phyloP scores from a whole-genome alignment of 1,139 yeast genomes.

The Saccharomyces uvarum region DNA sequence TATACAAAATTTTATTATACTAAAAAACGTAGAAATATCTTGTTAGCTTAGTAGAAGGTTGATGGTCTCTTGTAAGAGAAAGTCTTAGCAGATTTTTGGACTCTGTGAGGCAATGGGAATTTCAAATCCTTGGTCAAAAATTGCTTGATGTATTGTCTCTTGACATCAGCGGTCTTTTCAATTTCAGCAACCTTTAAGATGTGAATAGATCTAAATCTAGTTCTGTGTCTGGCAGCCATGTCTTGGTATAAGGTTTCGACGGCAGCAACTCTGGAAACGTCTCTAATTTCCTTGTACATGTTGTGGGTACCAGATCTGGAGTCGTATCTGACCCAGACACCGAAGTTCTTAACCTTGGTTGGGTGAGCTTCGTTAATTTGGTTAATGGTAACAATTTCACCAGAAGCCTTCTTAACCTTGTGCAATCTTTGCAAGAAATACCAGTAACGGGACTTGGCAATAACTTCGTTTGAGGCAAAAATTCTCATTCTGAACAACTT shows the following conservation, averaged over 20 bases:
- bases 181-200: constrained; percentile 97
- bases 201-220: constrained; percentile 99
- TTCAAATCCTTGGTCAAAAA: constrained; percentile 91
- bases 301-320: constrained; percentile 99
- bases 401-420: constrained; percentile 99
- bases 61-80: constrained; percentile 91
- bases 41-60: constrained; percentile 71
- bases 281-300: constrained; percentile 99
- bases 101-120: constrained; percentile 99
- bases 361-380: constrained; percentile 90
- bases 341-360: constrained; percentile 98
- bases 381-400: constrained; percentile 95
- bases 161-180: constrained; percentile 94
- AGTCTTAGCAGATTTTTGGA: constrained; percentile 80
- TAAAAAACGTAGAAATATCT: constrained; percentile 13
- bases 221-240: constrained; percentile 99
- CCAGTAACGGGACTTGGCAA: constrained; percentile 99
- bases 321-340: constrained; percentile 99
- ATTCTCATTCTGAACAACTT: constrained; percentile 99
- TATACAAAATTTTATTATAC: constrained; percentile 7
- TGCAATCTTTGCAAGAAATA: constrained; percentile 98
- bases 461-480: constrained; percentile 97
- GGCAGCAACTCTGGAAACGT: constrained; percentile 97
- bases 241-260: constrained; percentile 98
- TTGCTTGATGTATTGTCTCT: constrained; percentile 98